Evolutionary conservation across 257 asterid genomes (phyloP).

Genomic region (Primulina tabacum): DNA sequence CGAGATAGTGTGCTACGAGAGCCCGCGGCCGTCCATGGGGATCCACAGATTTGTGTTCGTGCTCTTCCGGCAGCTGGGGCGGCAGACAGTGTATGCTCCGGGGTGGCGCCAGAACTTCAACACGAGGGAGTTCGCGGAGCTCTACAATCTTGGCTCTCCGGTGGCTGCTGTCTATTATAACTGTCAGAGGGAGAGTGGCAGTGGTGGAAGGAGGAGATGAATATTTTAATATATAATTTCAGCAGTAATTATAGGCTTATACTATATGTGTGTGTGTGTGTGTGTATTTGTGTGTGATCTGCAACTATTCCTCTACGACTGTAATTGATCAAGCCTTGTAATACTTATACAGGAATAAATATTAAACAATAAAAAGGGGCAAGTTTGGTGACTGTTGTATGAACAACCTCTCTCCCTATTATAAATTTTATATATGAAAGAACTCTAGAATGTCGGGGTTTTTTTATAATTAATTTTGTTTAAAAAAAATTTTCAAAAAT

Average conservation of each 20-base stretch:
- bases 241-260: background rate
- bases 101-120: constrained; percentile 66
- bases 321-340: background rate
- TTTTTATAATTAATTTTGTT: no score
- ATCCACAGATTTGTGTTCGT: constrained; percentile 51
- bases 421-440: no score
- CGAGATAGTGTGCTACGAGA: constrained; percentile 60
- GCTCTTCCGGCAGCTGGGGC: constrained; percentile 48
- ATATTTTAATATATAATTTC: background rate
- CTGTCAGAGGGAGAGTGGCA: constrained; percentile 52
- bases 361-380: no score
- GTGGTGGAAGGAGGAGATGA: constrained; percentile 44
- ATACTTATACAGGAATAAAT: no score
- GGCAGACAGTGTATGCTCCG: constrained; percentile 52
- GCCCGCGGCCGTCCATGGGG: constrained; percentile 60
- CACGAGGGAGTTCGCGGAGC: constrained; percentile 49
- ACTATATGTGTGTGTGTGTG: no score
- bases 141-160: constrained; percentile 57
- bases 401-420: no score
- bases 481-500: no score
- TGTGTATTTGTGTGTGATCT: no score
- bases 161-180: constrained; percentile 54
- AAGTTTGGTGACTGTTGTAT: no score
- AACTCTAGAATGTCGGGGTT: no score
- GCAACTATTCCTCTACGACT: background rate